These are phyloP conservation scores for Silene vulgaris DNA, from an alignment of 179 eudicot species.

Conservation along the genomic window DNA sequence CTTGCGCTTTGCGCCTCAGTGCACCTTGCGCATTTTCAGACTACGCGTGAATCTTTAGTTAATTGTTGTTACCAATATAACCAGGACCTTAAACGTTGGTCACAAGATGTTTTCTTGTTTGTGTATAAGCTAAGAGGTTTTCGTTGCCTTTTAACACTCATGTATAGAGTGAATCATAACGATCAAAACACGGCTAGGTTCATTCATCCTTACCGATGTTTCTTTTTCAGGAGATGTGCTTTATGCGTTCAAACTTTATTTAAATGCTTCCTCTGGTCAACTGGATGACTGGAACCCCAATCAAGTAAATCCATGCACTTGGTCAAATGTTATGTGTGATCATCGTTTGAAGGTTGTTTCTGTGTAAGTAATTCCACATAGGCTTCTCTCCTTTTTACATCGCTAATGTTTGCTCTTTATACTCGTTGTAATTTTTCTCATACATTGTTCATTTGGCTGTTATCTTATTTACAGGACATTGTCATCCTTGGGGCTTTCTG, in stretches of 20 bases:
- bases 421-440: not conserved
- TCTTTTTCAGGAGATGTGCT: constrained; percentile 65
- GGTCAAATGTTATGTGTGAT: constrained; percentile 81
- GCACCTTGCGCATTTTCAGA: too few relatives aligned
- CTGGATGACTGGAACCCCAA: constrained; percentile 65
- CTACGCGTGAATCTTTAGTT: not conserved
- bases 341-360: constrained; percentile 37
- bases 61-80: not conserved
- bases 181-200: not conserved
- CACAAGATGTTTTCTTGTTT: not conserved
- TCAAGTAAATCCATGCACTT: constrained; percentile 87
- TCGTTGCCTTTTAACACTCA: too few relatives aligned
- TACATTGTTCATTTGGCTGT: constrained; percentile 7
- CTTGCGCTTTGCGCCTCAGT: too few relatives aligned
- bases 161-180: not conserved
- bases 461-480: constrained; percentile 50
- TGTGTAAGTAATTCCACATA: constrained; percentile 48
- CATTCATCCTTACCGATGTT: not conserved
- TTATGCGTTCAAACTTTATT: constrained; percentile 46
- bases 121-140: not conserved
- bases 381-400: not conserved
- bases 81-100: too few relatives aligned
- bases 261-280: constrained; percentile 66
- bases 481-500: constrained; percentile 75
- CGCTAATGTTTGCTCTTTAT: constrained; percentile 2